Evolutionary conservation across 768 basidiomycete genomes (phyloP), one percentile per base, ranked within the genome.

Genomic region (Antrodiella citrinella): DNA sequence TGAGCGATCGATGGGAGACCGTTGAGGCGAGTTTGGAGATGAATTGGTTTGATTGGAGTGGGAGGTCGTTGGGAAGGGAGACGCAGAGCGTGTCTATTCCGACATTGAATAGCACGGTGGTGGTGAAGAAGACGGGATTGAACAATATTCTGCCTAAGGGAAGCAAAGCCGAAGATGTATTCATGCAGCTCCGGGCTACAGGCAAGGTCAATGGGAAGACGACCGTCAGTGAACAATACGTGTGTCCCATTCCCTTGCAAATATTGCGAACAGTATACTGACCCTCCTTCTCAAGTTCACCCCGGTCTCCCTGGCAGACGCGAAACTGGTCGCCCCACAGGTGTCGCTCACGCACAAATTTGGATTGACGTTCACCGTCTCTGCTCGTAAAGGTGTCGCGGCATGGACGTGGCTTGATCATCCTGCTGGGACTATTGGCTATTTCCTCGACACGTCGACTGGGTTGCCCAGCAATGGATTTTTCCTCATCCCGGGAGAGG

Each of bases 321-420:
- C 70, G 0, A 56, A 64, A n/a, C 67, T 80, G 5, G 62, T 75
- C 11, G 77, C 81, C 50, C 80, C 80, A 0, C n/a, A 68, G 52
- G 75, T 81, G 41, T 52, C 59, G 0, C 50, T 79, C 4, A 66
- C 58, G 0, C 48, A 59, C 9, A 52, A 56, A 0, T 45, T 59
- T 4, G 59, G 73, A 52, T 57, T 74, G 47, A 73, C 70, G 0
- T 80, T 82, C 58, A 74, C 71, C 1, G 59, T 81, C 3, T 77
- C 76, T 2, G 79, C 78, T 2, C 61, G 63, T 41, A 73, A 75
- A 11, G 80, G 78, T 0, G 79, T 81, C 3, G 78, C 73, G 0
- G 65, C 72, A 0, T 81, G 76, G 74, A 74, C 78, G 4, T 81
- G 79, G 78, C 64, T 82, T 1, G 80, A 81, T 48, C 78, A 81